Evolutionary conservation across 345 rosid genomes (phyloP).

Genomic region (Reutealis trisperma): DNA sequence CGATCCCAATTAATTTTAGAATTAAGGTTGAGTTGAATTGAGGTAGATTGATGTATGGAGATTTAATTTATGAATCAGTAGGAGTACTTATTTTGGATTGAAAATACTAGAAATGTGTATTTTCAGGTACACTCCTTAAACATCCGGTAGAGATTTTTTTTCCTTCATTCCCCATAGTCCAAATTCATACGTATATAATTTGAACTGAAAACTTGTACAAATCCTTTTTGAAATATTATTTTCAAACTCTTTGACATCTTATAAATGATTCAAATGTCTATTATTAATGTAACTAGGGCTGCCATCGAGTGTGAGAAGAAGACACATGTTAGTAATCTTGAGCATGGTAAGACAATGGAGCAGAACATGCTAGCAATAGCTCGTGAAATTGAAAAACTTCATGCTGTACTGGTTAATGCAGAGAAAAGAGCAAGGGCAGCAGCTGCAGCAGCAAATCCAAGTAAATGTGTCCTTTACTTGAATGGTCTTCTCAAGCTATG

Average conservation of each 20-base stretch:
- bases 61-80: no score
- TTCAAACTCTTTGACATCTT: background rate
- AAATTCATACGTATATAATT: no score
- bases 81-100: no score
- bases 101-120: no score
- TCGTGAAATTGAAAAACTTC: conserved; percentile 55
- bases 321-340: conserved; percentile 60
- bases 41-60: no score
- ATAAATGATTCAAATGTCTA: background rate
- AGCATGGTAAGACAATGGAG: conserved; percentile 54
- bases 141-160: background rate
- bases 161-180: background rate
- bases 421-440: conserved; percentile 53
- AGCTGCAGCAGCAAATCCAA: conserved; percentile 46
- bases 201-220: background rate
- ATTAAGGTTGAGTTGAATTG: no score
- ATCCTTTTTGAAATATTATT: background rate
- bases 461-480: conserved; percentile 29
- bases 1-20: no score
- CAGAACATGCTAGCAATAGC: conserved; percentile 47
- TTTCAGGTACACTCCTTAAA: background rate
- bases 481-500: background rate
- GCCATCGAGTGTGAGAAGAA: conserved; percentile 80
- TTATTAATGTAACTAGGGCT: conserved; percentile 42
- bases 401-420: conserved; percentile 42